Percentiles rank a stretch among this genome's conserved stretches.
Evolutionary conservation across 1,284 basidiomycete genomes (phyloP).

Genomic region (Naganishia liquefaciens): DNA sequence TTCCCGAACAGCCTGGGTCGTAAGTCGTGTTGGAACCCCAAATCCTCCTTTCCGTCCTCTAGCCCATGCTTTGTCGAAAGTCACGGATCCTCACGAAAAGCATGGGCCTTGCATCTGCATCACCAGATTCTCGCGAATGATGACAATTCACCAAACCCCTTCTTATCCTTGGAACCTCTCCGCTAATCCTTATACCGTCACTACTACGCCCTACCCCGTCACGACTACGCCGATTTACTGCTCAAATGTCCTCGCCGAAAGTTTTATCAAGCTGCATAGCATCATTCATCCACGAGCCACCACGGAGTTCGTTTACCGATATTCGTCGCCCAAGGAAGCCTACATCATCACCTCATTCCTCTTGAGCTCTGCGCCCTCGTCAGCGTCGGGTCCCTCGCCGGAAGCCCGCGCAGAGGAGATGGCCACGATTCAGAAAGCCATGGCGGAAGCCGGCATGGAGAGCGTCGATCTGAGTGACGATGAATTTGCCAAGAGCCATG

Average conservation of each 20-base stretch:
- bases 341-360: slow-evolving; percentile 91
- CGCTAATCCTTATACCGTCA: slow-evolving; percentile 19
- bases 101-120: slow-evolving; percentile 21
- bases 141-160: not conserved
- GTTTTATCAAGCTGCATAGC: slow-evolving; percentile 83
- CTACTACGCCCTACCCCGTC: too few relatives aligned
- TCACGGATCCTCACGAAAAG: slow-evolving; percentile 22
- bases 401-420: slow-evolving; percentile 68
- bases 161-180: slow-evolving; percentile 8
- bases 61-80: slow-evolving; percentile 30
- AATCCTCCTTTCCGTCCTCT: slow-evolving; percentile 19
- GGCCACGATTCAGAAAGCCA: slow-evolving; percentile 62
- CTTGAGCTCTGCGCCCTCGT: slow-evolving; percentile 61
- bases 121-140: slow-evolving; percentile 15
- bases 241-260: slow-evolving; percentile 46
- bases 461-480: slow-evolving; percentile 89
- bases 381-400: slow-evolving; percentile 51
- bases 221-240: slow-evolving; percentile 5
- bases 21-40: slow-evolving; percentile 49
- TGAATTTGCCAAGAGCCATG: slow-evolving; percentile 93
- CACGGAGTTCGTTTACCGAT: slow-evolving; percentile 97
- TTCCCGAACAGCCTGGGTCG: slow-evolving; percentile 90
- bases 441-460: slow-evolving; percentile 72
- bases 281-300: slow-evolving; percentile 86
- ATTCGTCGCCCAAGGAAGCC: slow-evolving; percentile 59